Conservation (phyloP, 2,329 filamentous ascomycete species). For the Exophiala lecanii-corni region DNA sequence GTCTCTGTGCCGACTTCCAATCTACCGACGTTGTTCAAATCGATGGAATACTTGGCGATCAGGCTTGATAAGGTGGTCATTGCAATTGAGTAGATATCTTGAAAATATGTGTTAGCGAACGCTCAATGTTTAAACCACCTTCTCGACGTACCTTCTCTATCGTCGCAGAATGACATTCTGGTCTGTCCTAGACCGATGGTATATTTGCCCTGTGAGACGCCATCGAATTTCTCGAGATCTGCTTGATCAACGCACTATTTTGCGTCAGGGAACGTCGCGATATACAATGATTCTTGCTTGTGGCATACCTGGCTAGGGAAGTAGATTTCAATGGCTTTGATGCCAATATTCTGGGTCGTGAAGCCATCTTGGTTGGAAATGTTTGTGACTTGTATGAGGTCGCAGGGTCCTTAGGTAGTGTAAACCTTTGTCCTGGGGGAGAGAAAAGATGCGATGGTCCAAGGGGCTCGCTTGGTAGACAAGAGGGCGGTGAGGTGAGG, state of each 20-base stretch:
- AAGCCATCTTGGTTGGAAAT: constrained; percentile 55
- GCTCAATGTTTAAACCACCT: neutral
- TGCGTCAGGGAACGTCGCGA: neutral
- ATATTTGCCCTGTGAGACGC: constrained; percentile 76
- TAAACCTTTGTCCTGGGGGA: neutral
- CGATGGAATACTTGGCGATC: constrained; percentile 77
- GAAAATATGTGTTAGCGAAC: constrained; percentile 8
- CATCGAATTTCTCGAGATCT: constrained; percentile 83
- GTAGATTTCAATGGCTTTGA: constrained; percentile 90
- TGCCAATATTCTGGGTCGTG: constrained; percentile 83
- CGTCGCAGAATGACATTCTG: constrained; percentile 89
- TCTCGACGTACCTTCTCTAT: constrained; percentile 66
- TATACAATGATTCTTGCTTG: no score
- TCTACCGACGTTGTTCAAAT: constrained; percentile 70
- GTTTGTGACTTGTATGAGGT: no score
- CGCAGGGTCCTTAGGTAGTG: neutral
- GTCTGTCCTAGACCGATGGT: constrained; percentile 88
- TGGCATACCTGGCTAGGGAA: constrained; percentile 73
- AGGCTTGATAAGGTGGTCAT: constrained; percentile 74
- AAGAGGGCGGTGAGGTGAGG: constrained; percentile 14
- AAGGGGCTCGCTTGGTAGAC: neutral
- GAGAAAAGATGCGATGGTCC: constrained; percentile 5
- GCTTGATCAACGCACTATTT: constrained; percentile 74
- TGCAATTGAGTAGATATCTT: constrained; percentile 83
- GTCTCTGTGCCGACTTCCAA: constrained; percentile 85